A percentile compares a stretch with the other conserved stretches of the same genome.
These are phyloP conservation scores for Termitomyces titanicus DNA, from an alignment of 768 basidiomycete species.

Conservation along the genomic window DNA sequence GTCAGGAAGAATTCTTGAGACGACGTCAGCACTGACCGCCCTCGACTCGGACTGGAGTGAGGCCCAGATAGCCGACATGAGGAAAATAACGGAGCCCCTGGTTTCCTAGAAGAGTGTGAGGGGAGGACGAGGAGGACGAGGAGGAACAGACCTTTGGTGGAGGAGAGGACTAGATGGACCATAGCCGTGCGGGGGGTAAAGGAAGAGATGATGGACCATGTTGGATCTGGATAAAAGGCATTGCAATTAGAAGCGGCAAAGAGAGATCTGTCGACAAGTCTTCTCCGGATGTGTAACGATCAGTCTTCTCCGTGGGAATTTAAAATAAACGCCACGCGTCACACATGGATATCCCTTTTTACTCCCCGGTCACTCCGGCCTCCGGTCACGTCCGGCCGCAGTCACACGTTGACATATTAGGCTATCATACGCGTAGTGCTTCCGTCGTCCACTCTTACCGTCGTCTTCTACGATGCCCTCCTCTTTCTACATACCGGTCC, in stretches of 20 bases:
- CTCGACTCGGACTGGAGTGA: slow-evolving; percentile 76
- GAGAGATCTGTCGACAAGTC: slow-evolving; percentile 31
- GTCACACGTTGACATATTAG: slow-evolving; percentile 2
- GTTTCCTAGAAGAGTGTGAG: slow-evolving; percentile 43
- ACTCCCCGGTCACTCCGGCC: slow-evolving; percentile 11
- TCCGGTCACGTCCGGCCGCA: slow-evolving; percentile 13
- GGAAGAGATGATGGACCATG: slow-evolving; percentile 25
- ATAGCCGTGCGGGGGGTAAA: slow-evolving; percentile 36
- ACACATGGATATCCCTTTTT: slow-evolving; percentile 9
- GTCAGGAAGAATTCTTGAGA: slow-evolving; percentile 9
- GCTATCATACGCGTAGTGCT: slow-evolving; percentile 1
- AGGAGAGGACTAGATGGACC: slow-evolving; percentile 68
- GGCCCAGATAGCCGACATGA: slow-evolving; percentile 71
- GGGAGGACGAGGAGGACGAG: neutral
- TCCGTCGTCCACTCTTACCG: neutral
- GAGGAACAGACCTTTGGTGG: slow-evolving; percentile 44
- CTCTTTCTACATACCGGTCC: slow-evolving; percentile 66
- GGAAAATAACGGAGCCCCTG: slow-evolving; percentile 71
- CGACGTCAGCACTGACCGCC: slow-evolving; percentile 47
- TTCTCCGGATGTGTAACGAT: slow-evolving; percentile 30
- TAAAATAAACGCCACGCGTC: slow-evolving; percentile 16
- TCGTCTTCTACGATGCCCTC: slow-evolving; percentile 53
- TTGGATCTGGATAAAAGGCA: slow-evolving; percentile 39
- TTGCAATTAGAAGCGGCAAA: slow-evolving; percentile 33
- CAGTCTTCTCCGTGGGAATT: slow-evolving; percentile 29